A percentile compares a stretch with the other conserved stretches of the same genome.
phyloP scores from a whole-genome alignment of 169 alveolate genomes.

The Plasmodium sp. region DNA sequence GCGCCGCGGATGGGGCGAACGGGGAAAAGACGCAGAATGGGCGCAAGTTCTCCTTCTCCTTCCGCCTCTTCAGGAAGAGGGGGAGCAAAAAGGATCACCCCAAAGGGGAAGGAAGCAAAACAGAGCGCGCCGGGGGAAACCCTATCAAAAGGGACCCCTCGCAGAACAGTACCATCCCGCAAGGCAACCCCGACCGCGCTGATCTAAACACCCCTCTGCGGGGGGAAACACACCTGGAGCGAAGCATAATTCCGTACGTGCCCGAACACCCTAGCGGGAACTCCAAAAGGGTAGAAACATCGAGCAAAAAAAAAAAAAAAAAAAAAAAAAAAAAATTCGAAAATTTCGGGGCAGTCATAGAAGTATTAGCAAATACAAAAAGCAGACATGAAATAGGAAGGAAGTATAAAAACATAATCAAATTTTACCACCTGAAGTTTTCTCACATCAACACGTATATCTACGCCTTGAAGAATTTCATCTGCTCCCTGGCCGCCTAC shows the following conservation, averaged over 20 bases:
- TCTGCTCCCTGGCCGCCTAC: slow-evolving; percentile 97
- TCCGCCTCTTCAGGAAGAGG: slow-evolving; percentile 32
- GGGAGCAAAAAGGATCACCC: background rate
- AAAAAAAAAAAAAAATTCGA: slow-evolving; percentile 66
- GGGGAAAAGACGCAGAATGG: slow-evolving; percentile 71
- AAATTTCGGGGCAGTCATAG: slow-evolving; percentile 74
- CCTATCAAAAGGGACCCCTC: background rate
- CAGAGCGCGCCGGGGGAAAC: background rate
- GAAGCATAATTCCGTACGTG: background rate
- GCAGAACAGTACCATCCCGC: background rate
- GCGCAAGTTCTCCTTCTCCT: slow-evolving; percentile 70
- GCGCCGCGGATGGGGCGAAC: slow-evolving; percentile 4
- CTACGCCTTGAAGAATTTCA: slow-evolving; percentile 88
- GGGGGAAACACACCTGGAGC: background rate
- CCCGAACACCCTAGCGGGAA: slow-evolving; percentile 5
- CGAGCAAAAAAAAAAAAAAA: slow-evolving; percentile 7
- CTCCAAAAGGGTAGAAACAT: background rate
- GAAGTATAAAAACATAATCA: slow-evolving; percentile 41
- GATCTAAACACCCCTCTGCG: background rate
- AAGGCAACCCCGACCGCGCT: background rate
- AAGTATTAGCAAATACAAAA: slow-evolving; percentile 70
- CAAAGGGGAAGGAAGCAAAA: background rate
- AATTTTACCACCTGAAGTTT: slow-evolving; percentile 46
- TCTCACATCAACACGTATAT: slow-evolving; percentile 54
- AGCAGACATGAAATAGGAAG: slow-evolving; percentile 75